These are phyloP conservation scores for Trichophaea hybrida DNA, from an alignment of 2,329 filamentous ascomycete genomes.

Conservation along the genomic window DNA sequence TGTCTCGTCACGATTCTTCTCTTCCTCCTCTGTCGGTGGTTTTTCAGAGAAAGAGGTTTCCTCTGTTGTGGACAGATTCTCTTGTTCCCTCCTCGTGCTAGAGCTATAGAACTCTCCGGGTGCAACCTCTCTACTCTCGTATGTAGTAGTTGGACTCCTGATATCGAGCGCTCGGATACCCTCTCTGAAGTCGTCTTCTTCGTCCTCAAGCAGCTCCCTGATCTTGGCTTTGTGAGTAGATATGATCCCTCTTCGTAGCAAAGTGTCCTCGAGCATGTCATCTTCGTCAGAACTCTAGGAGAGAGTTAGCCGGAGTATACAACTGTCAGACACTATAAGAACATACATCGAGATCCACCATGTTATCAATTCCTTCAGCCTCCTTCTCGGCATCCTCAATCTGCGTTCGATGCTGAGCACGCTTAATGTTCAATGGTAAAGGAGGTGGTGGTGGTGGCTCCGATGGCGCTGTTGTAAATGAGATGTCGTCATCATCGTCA, in stretches of 20 bases:
- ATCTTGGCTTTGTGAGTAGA: conserved; percentile 19
- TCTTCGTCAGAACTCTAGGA: conserved; percentile 20
- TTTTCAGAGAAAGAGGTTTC: neutral
- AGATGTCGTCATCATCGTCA: conserved; percentile 17
- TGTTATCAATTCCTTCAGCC: conserved; percentile 11
- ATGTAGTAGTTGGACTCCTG: conserved; percentile 3
- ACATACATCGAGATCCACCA: conserved; percentile 20
- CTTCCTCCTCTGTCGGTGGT: neutral
- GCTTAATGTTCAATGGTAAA: conserved; percentile 16
- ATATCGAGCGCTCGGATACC: conserved; percentile 8
- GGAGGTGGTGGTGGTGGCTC: conserved; percentile 19
- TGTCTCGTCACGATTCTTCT: neutral
- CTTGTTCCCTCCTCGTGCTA: neutral
- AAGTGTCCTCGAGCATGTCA: conserved; percentile 9
- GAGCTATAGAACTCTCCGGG: conserved; percentile 3
- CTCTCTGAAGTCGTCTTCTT: conserved; percentile 17
- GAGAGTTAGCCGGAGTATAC: conserved; percentile 1
- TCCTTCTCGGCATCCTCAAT: conserved; percentile 3
- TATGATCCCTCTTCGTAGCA: neutral
- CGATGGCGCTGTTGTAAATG: conserved; percentile 18
- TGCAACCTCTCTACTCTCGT: conserved; percentile 1
- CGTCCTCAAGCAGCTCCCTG: conserved; percentile 17
- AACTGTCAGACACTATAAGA: neutral
- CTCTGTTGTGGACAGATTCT: neutral
- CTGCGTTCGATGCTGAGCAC: neutral